These are phyloP conservation scores for Solanum pennellii DNA, from an alignment of 257 asterid genomes.

Conservation along the genomic window DNA sequence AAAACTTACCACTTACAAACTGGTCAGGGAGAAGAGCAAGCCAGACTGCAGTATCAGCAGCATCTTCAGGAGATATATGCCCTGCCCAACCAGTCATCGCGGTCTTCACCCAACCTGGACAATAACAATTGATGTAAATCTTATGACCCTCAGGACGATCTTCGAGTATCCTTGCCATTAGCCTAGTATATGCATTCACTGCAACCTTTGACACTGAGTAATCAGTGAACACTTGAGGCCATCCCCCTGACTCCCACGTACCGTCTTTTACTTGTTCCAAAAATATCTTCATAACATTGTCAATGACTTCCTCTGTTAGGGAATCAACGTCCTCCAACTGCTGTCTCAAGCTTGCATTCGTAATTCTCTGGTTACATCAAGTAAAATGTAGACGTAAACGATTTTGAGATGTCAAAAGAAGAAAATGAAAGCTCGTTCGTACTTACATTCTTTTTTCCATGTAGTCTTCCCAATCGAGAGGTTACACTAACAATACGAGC, in stretches of 20 bases:
- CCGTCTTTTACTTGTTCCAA: slow-evolving; percentile 67
- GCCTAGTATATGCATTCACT: slow-evolving; percentile 57
- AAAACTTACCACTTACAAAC: slow-evolving; percentile 53
- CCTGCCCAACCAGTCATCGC: slow-evolving; percentile 96
- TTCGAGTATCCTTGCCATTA: slow-evolving; percentile 31
- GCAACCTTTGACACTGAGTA: slow-evolving; percentile 77
- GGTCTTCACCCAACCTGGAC: slow-evolving; percentile 94
- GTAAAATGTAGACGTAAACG: background rate
- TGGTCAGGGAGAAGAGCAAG: slow-evolving; percentile 67
- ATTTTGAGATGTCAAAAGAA: background rate
- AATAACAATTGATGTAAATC: slow-evolving; percentile 61
- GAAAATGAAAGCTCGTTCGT: background rate
- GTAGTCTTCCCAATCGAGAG: background rate
- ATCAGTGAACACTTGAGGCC: slow-evolving; percentile 83
- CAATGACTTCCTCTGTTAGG: slow-evolving; percentile 60
- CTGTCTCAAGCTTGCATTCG: slow-evolving; percentile 38
- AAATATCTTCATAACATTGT: slow-evolving; percentile 32
- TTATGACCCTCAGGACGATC: slow-evolving; percentile 50
- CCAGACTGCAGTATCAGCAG: slow-evolving; percentile 98
- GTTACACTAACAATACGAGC: background rate
- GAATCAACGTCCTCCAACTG: slow-evolving; percentile 43
- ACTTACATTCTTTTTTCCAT: background rate
- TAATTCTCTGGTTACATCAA: slow-evolving; percentile 41
- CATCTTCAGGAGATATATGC: slow-evolving; percentile 64
- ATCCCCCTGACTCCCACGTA: slow-evolving; percentile 64